Conservation (phyloP, 1,284 basidiomycete genomes). For the Apiotrichum siamense region DNA sequence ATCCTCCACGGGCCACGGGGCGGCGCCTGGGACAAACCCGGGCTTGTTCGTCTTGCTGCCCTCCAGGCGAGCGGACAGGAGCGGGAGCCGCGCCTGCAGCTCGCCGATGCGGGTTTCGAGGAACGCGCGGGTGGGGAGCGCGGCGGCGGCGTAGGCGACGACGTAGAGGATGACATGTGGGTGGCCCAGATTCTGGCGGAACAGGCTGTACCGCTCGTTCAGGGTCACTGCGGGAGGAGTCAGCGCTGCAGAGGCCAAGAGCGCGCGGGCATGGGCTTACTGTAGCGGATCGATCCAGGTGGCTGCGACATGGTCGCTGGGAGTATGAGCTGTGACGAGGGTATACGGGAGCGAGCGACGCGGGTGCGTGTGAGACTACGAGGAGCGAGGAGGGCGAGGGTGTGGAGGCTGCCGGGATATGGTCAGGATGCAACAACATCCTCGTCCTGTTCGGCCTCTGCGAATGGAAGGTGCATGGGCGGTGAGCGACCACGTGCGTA, state of each 20-base stretch:
- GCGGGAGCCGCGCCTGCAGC: slow-evolving; percentile 7
- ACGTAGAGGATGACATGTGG: slow-evolving; percentile 4
- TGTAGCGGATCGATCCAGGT: no score
- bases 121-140: neutral
- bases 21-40: neutral
- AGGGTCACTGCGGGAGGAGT: slow-evolving; percentile 1
- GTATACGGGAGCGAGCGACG: no score
- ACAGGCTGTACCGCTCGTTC: slow-evolving; percentile 7
- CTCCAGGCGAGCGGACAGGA: neutral
- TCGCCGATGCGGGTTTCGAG: slow-evolving; percentile 1
- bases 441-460: no score
- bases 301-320: no score
- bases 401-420: no score
- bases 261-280: no score
- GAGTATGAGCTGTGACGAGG: no score
- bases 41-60: slow-evolving; percentile 5
- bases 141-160: slow-evolving; percentile 1
- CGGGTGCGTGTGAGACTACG: no score
- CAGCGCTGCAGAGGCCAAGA: neutral
- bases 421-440: no score
- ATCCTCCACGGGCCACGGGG: neutral
- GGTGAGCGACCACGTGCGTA: no score
- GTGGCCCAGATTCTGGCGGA: slow-evolving; percentile 2
- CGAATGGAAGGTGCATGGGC: no score
- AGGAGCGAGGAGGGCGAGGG: no score